phyloP scores from a whole-genome alignment of 352 stramenopile species.

The Phytophthora pistaciae region DNA sequence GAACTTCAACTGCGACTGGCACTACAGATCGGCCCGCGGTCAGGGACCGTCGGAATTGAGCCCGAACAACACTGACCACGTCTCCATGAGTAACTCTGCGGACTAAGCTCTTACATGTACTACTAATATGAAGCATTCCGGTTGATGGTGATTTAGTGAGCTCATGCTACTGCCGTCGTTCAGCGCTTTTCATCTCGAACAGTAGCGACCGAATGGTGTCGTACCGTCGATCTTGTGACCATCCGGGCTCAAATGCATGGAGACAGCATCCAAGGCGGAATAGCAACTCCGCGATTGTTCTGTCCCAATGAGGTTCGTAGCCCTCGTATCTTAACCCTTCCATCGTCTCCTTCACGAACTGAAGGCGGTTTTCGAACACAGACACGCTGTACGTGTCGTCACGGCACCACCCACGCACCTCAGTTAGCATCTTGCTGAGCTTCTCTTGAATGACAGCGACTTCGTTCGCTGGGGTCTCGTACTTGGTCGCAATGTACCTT shows the following conservation, averaged over 20 bases:
- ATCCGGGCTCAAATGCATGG: not conserved
- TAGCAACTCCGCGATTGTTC: not conserved
- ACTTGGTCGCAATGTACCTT: not conserved
- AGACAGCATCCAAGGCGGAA: not conserved
- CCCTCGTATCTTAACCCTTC: not conserved
- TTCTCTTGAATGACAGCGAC: not conserved
- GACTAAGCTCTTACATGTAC: too few species aligned
- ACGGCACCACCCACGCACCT: not conserved
- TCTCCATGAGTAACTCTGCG: too few species aligned
- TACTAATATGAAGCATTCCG: too few species aligned
- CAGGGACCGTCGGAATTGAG: too few species aligned
- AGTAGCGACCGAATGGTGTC: not conserved
- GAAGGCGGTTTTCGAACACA: not conserved
- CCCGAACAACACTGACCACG: too few species aligned
- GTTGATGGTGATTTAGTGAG: too few species aligned
- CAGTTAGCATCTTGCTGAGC: not conserved
- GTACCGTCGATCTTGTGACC: not conserved
- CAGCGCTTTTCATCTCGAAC: not conserved
- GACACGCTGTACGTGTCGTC: not conserved
- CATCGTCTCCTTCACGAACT: conserved; percentile 1
- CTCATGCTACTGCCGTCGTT: not conserved
- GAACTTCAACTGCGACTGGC: not conserved
- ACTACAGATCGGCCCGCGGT: too few species aligned
- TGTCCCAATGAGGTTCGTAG: not conserved
- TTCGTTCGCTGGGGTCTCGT: not conserved